phyloP scores from a whole-genome alignment of 331 rosid genomes.

The Malus hybrid region DNA sequence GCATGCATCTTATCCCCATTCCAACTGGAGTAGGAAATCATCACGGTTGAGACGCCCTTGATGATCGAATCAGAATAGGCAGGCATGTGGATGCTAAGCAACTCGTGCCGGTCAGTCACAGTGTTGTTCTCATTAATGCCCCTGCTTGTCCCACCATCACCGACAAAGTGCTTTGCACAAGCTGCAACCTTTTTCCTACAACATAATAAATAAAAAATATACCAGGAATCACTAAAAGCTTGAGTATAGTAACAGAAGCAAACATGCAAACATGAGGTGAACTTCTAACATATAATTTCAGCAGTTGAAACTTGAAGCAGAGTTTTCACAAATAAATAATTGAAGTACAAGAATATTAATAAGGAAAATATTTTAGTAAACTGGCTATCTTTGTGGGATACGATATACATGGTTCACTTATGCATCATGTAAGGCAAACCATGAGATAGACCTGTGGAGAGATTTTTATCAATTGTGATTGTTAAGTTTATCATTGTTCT shows the following conservation, averaged over 20 bases:
- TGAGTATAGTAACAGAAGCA: not conserved
- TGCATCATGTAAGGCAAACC: no score
- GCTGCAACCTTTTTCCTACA: conserved; percentile 49
- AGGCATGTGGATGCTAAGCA: conserved; percentile 65
- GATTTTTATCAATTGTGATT: no score
- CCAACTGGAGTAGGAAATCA: conserved; percentile 73
- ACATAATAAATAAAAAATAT: not conserved
- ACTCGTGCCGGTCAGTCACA: conserved; percentile 18
- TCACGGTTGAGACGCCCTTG: conserved; percentile 59
- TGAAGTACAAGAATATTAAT: no score
- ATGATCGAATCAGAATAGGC: conserved; percentile 50
- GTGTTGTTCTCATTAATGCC: conserved; percentile 61
- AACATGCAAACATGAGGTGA: no score
- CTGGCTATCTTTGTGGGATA: no score
- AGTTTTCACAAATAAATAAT: no score
- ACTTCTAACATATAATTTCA: no score
- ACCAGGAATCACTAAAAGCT: not conserved
- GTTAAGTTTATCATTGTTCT: no score
- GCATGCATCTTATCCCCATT: conserved; percentile 71
- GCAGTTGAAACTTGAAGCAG: no score
- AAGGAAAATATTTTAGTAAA: no score
- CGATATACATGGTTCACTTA: no score
- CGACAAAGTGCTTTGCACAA: conserved; percentile 60
- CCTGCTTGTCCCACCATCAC: conserved; percentile 54
- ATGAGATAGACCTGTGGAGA: no score